Evolutionary conservation across 352 stramenopile genomes (phyloP).

Genomic region (Globisporangium abappressorium): DNA sequence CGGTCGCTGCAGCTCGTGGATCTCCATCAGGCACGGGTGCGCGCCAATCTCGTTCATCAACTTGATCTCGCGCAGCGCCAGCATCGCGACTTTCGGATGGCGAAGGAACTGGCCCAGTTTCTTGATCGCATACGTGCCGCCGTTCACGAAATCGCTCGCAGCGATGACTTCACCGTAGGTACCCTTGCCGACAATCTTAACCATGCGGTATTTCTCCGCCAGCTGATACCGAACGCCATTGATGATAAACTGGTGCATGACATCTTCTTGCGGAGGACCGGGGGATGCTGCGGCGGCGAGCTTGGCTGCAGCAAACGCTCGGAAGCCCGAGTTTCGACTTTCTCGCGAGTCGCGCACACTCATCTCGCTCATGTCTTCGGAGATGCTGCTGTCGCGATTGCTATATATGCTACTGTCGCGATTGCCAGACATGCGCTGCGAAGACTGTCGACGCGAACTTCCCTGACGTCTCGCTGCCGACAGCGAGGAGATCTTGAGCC

Average conservation of each 20-base stretch:
- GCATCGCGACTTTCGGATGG: constrained; percentile 80
- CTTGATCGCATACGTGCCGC: constrained; percentile 87
- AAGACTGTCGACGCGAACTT: constrained; percentile 34
- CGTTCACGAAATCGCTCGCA: constrained; percentile 81
- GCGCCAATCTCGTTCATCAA: constrained; percentile 82
- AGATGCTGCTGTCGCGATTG: constrained; percentile 7
- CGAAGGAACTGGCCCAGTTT: constrained; percentile 84
- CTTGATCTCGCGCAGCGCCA: constrained; percentile 86
- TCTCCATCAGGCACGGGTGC: constrained; percentile 77
- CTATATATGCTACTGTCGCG: constrained; percentile 31
- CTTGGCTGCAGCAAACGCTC: constrained; percentile 36
- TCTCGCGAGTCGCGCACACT: neutral
- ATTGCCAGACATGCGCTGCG: constrained; percentile 29
- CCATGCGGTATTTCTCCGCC: constrained; percentile 86
- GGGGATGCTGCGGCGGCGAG: constrained; percentile 22
- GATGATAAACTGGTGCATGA: constrained; percentile 90
- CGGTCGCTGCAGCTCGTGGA: constrained; percentile 81
- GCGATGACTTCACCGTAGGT: constrained; percentile 91
- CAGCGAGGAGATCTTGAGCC: constrained; percentile 61
- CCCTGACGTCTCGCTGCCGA: constrained; percentile 35
- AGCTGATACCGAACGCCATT: constrained; percentile 85
- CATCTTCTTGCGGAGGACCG: constrained; percentile 41
- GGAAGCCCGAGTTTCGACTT: constrained; percentile 27
- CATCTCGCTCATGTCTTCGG: neutral
- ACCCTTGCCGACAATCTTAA: constrained; percentile 86